Evolutionary conservation across 148 eudicot species (phyloP), one percentile per base, ranked within the genome.

Genomic region (Rhododendron henanense): DNA sequence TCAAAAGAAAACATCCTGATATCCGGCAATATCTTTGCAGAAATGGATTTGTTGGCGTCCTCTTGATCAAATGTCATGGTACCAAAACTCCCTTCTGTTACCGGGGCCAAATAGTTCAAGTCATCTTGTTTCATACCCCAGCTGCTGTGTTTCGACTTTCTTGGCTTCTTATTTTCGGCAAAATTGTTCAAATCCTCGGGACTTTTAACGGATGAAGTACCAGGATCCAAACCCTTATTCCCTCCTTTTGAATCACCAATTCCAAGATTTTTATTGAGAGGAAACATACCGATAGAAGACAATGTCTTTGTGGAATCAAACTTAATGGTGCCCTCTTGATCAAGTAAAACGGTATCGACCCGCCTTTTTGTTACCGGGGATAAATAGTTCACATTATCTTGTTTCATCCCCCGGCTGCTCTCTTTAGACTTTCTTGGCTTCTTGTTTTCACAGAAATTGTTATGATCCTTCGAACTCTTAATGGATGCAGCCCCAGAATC

Each of bases 351-450:
- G 21, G 88, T 21, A 47, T 83, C n/a, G 45, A 41, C 85, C 65
- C 39, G 85, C n/a, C 85, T 35, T 83, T 90, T 87, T 48, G 85
- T 69, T 4, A 81, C 51, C 1, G 89, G 91, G 39, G 87, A 83
- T 83, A 71, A 74, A 77, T 37, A 10, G 41, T 81, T 83, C 10
- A 55, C 19, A 77, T 77, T 53, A 14, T 73, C 87, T 75, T 83
- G 35, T 86, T 86, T 88, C 83, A 35, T 28, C 79, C 79, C 81
- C 82, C 48, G 41, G 45, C 79, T 75, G 76, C 67, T 23, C 37
- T 85, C 88, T 21, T 81, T 44, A 73, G 55, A 35, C 81, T 88
- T 91, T 47, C 73, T 88, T 35, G 85, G 83, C 53, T 78, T 85
- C 81, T 88, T 85, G 69, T 74, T 63, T 21, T 51, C 86, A 75